Evolutionary conservation across 1,284 basidiomycete species (phyloP).

Genomic region (Tilletia caries): DNA sequence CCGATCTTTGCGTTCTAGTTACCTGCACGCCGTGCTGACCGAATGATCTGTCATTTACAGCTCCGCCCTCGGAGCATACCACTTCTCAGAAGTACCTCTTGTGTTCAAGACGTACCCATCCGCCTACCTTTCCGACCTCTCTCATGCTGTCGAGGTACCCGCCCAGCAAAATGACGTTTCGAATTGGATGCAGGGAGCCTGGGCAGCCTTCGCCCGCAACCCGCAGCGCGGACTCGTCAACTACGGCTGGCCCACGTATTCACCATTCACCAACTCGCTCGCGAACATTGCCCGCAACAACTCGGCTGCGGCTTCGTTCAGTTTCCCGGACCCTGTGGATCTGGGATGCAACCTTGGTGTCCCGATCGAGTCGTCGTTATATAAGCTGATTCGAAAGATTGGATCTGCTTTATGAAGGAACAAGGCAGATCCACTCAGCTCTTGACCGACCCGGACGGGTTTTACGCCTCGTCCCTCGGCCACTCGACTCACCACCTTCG

Average conservation of each 20-base stretch:
- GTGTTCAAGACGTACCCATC: conserved; percentile 10
- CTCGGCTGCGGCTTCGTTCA: not conserved
- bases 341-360: not conserved
- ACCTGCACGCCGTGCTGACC: no score
- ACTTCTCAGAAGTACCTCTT: conserved; percentile 13
- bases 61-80: conserved; percentile 8
- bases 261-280: not conserved
- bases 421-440: no score
- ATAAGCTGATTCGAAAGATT: not conserved
- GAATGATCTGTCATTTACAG: not conserved
- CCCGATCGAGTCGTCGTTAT: not conserved
- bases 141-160: not conserved
- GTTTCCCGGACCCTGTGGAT: not conserved
- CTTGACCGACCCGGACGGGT: no score
- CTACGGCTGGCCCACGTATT: conserved; percentile 7
- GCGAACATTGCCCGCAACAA: not conserved
- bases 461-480: no score
- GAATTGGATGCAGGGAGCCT: conserved; percentile 12
- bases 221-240: not conserved
- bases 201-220: conserved; percentile 11
- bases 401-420: not conserved
- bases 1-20: no score
- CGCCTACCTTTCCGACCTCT: not conserved
- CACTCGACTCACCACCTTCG: no score
- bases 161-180: not conserved